phyloP scores from a whole-genome alignment of 768 basidiomycete species.

The Phanerodontia chrysosporium region DNA sequence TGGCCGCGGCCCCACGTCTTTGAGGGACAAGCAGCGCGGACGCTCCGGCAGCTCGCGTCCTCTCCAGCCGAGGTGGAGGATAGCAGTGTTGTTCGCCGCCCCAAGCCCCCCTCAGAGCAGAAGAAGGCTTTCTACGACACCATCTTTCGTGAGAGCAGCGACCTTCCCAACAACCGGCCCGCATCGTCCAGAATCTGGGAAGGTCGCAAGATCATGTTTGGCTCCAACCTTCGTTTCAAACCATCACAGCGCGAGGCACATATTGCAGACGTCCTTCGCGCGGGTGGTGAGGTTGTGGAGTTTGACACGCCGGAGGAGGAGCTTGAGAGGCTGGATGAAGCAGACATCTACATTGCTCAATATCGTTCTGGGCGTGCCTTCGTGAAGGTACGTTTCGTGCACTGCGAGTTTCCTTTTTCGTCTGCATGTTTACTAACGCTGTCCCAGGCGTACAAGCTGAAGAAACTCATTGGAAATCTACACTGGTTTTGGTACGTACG shows the following conservation, averaged over 20 bases:
- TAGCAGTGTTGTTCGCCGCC: constrained; percentile 25
- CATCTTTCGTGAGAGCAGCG: constrained; percentile 20
- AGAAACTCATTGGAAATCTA: constrained; percentile 71
- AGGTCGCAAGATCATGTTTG: constrained; percentile 57
- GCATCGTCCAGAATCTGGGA: constrained; percentile 47
- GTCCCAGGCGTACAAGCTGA: constrained; percentile 51
- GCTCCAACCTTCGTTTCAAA: constrained; percentile 51
- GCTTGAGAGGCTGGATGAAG: constrained; percentile 38
- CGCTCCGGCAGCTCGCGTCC: constrained; percentile 22
- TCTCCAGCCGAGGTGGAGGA: constrained; percentile 21
- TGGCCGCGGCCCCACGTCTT: constrained; percentile 70
- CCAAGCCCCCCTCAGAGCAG: constrained; percentile 24
- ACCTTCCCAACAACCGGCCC: constrained; percentile 15
- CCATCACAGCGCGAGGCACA: constrained; percentile 48
- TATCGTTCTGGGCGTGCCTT: constrained; percentile 69
- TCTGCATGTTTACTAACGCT: too few species aligned
- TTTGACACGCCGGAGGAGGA: constrained; percentile 32
- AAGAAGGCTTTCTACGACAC: constrained; percentile 34
- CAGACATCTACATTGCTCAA: constrained; percentile 73
- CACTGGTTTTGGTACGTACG: constrained; percentile 83
- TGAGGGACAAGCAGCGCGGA: constrained; percentile 12
- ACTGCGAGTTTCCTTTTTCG: too few species aligned
- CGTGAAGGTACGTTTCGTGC: constrained; percentile 46
- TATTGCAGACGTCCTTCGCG: constrained; percentile 52
- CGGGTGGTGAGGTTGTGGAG: constrained; percentile 51